A percentile compares a stretch with the other conserved stretches of the same genome.
Evolutionary conservation across 805 yeast species (phyloP).

Genomic region (Candida tibetensis): DNA sequence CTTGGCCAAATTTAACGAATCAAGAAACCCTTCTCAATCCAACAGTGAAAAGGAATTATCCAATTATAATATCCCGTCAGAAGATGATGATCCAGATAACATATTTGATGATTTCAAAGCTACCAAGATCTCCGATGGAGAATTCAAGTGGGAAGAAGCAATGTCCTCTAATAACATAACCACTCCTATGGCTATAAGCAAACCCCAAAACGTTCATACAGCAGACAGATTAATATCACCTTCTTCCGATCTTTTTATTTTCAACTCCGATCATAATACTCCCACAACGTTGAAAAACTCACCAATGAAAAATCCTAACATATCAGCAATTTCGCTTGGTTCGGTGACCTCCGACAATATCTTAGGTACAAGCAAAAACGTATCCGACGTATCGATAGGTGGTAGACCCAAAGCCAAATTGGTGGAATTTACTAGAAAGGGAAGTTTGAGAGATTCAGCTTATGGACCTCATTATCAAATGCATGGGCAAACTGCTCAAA

Average conservation of each 20-base stretch:
- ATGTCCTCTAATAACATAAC: conserved; percentile 7
- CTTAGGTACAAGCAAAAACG: conserved; percentile 6
- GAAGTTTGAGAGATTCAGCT: conserved; percentile 40
- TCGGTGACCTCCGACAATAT: conserved; percentile 12
- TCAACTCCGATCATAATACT: conserved; percentile 3
- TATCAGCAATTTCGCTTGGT: conserved; percentile 21
- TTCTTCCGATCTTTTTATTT: conserved; percentile 11
- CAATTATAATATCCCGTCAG: conserved; percentile 9
- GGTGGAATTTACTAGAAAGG: conserved; percentile 47
- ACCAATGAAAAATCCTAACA: conserved; percentile 14
- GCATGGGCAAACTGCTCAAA: conserved; percentile 33
- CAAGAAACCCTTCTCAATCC: conserved; percentile 15
- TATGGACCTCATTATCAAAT: conserved; percentile 29
- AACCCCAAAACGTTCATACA: conserved; percentile 1
- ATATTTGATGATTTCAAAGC: conserved; percentile 32
- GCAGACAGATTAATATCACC: conserved; percentile 10
- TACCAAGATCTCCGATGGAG: conserved; percentile 26
- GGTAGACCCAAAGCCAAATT: conserved; percentile 34
- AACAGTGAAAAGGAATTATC: conserved; percentile 15
- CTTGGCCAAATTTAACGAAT: conserved; percentile 18
- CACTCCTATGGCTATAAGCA: conserved; percentile 2
- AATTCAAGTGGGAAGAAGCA: conserved; percentile 27
- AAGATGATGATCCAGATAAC: conserved; percentile 13
- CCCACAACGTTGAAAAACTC: conserved; percentile 8
- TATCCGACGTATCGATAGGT: conserved; percentile 1